Percentiles rank a stretch among this genome's conserved stretches.
phyloP scores from a whole-genome alignment of 2,329 filamentous ascomycete genomes.

The Botrytis elliptica region DNA sequence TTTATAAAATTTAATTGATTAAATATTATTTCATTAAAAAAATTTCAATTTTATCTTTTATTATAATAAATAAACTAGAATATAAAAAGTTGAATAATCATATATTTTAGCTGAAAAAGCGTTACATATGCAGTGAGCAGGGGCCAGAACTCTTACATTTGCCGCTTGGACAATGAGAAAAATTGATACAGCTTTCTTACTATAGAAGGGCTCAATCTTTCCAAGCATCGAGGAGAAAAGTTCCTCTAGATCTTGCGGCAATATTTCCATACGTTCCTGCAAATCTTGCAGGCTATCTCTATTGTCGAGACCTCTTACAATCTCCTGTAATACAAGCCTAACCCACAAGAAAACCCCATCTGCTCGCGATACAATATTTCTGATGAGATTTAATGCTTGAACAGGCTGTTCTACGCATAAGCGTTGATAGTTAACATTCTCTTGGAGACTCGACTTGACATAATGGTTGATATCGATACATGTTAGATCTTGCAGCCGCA shows the following conservation, averaged over 20 bases:
- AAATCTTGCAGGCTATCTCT: conserved; percentile 29
- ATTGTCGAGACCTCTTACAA: conserved; percentile 21
- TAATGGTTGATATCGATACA: conserved; percentile 16
- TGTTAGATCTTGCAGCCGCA: conserved; percentile 21
- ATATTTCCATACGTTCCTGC: conserved; percentile 21
- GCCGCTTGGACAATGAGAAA: conserved; percentile 2
- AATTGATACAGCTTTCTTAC: neutral
- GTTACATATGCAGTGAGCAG: too few relatives aligned
- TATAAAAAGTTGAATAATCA: too few relatives aligned
- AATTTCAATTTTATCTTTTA: too few relatives aligned
- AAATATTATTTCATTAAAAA: too few relatives aligned
- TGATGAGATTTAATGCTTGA: neutral
- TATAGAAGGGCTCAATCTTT: conserved; percentile 26
- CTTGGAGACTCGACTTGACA: conserved; percentile 12
- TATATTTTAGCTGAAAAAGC: too few relatives aligned
- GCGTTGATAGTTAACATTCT: neutral
- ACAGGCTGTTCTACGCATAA: neutral
- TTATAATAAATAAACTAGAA: too few relatives aligned
- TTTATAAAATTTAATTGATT: too few relatives aligned
- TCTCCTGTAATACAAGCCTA: conserved; percentile 18
- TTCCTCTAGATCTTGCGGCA: conserved; percentile 31
- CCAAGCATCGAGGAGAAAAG: conserved; percentile 30
- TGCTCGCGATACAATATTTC: conserved; percentile 17
- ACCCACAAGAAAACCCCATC: conserved; percentile 26
- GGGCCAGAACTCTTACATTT: too few relatives aligned